A percentile compares a stretch with the other conserved stretches of the same genome.
These are phyloP conservation scores for Hydnomerulius pinastri DNA, from an alignment of 768 basidiomycete species.

Conservation along the genomic window DNA sequence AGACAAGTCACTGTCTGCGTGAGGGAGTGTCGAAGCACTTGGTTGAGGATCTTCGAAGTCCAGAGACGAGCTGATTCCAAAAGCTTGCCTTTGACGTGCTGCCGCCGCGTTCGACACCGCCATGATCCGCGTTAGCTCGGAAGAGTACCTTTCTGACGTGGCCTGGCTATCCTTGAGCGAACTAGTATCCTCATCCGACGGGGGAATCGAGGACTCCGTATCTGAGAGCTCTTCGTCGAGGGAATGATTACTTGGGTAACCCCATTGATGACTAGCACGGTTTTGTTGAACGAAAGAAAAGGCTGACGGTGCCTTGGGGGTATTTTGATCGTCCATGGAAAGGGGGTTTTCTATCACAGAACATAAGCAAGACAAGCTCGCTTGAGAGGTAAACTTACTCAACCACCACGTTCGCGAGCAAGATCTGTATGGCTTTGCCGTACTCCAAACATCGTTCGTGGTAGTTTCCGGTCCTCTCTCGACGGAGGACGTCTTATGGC, in stretches of 20 bases:
- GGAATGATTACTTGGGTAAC: not conserved
- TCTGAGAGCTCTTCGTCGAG: slow-evolving; percentile 4
- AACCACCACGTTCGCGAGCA: slow-evolving; percentile 6
- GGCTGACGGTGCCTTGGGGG: slow-evolving; percentile 14
- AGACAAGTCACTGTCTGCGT: slow-evolving; percentile 50
- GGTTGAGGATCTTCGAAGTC: slow-evolving; percentile 5
- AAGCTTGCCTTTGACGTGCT: slow-evolving; percentile 48
- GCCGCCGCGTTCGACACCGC: slow-evolving; percentile 37
- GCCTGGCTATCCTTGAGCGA: not conserved
- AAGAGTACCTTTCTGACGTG: slow-evolving; percentile 21
- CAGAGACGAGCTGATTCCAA: slow-evolving; percentile 51
- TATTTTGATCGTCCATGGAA: slow-evolving; percentile 19
- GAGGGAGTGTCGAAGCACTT: slow-evolving; percentile 22
- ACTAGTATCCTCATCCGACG: slow-evolving; percentile 18
- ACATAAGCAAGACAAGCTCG: slow-evolving; percentile 7
- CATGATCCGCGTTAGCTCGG: slow-evolving; percentile 29
- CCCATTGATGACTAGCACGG: slow-evolving; percentile 1
- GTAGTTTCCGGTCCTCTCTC: slow-evolving; percentile 9
- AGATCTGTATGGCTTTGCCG: slow-evolving; percentile 8
- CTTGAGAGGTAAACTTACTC: slow-evolving; percentile 3
- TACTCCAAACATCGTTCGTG: not conserved
- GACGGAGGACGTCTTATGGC: not conserved
- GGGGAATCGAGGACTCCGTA: slow-evolving; percentile 13
- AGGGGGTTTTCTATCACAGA: slow-evolving; percentile 4
- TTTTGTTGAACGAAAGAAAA: slow-evolving; percentile 8